Conservation (phyloP, 495 filamentous ascomycete genomes). For the Glarea lozoyensis region DNA sequence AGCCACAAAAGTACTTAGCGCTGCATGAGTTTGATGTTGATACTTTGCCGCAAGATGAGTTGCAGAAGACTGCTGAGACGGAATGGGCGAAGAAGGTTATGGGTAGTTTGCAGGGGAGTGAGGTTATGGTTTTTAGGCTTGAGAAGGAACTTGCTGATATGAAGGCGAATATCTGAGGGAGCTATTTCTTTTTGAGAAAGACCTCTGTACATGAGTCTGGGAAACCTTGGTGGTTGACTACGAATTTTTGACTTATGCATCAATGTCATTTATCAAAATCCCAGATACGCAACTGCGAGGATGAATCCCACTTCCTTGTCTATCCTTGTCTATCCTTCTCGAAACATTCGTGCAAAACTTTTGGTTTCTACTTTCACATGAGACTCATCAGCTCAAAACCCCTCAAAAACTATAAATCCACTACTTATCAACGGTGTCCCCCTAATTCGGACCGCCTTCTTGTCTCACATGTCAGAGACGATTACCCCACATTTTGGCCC, state of each 20-base stretch:
- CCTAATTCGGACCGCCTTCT: too few species aligned
- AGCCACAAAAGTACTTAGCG: slow-evolving; percentile 2
- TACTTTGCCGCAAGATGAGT: slow-evolving; percentile 2
- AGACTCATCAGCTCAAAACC: too few species aligned
- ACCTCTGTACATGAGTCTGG: not conserved
- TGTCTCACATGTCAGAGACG: too few species aligned
- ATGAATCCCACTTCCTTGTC: too few species aligned
- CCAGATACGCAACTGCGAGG: too few species aligned
- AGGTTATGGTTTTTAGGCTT: slow-evolving; percentile 4
- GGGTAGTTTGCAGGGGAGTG: not conserved
- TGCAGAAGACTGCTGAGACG: not conserved
- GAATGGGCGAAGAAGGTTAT: not conserved
- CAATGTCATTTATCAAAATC: too few species aligned
- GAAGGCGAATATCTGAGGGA: slow-evolving; percentile 27
- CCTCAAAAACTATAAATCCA: too few species aligned
- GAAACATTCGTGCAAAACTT: too few species aligned
- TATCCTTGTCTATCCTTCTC: too few species aligned
- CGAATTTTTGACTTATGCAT: not conserved
- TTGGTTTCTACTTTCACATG: too few species aligned
- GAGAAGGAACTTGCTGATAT: slow-evolving; percentile 23
- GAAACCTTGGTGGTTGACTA: not conserved
- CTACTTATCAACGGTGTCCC: too few species aligned
- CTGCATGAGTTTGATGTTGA: slow-evolving; percentile 12
- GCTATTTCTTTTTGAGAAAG: slow-evolving; percentile 22
- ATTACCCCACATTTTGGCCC: too few species aligned